These are phyloP conservation scores for Kregervanrija delftensis DNA, from an alignment of 805 yeast genomes.

Conservation along the genomic window DNA sequence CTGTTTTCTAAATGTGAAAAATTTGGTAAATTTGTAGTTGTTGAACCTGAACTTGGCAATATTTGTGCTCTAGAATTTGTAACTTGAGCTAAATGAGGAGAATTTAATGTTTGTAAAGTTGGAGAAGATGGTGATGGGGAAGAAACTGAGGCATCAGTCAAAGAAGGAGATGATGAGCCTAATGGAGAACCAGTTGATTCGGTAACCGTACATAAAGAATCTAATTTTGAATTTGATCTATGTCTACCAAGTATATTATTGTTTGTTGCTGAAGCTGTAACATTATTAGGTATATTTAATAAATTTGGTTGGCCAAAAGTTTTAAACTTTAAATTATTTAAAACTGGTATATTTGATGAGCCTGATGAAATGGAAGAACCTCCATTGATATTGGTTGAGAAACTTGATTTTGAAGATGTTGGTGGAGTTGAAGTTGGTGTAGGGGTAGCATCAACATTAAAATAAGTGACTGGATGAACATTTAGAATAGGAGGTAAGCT, in stretches of 20 bases:
- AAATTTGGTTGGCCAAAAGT: too few species aligned
- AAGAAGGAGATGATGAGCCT: conserved; percentile 14
- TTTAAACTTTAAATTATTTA: too few species aligned
- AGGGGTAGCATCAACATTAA: conserved; percentile 18
- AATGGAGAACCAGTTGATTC: conserved; percentile 23
- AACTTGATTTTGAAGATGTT: neutral
- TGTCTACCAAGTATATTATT: too few species aligned
- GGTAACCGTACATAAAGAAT: conserved; percentile 14
- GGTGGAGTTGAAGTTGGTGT: neutral
- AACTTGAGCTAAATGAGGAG: neutral
- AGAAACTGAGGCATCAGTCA: conserved; percentile 13
- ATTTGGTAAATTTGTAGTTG: too few species aligned
- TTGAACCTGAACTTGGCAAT: too few species aligned
- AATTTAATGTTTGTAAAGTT: conserved; percentile 6
- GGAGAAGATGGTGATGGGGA: conserved; percentile 20
- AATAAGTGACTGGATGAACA: conserved; percentile 25
- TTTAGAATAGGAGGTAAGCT: conserved; percentile 10
- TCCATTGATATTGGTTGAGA: neutral
- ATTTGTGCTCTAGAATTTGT: too few species aligned
- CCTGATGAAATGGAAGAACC: neutral
- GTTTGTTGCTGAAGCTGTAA: too few species aligned
- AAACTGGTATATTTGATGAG: neutral
- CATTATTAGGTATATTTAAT: too few species aligned
- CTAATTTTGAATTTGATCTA: conserved; percentile 2
- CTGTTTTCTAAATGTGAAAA: too few species aligned